These are phyloP conservation scores for Cenchrus americanus DNA, from an alignment of 176 grass and related monocot genomes.

Conservation along the genomic window DNA sequence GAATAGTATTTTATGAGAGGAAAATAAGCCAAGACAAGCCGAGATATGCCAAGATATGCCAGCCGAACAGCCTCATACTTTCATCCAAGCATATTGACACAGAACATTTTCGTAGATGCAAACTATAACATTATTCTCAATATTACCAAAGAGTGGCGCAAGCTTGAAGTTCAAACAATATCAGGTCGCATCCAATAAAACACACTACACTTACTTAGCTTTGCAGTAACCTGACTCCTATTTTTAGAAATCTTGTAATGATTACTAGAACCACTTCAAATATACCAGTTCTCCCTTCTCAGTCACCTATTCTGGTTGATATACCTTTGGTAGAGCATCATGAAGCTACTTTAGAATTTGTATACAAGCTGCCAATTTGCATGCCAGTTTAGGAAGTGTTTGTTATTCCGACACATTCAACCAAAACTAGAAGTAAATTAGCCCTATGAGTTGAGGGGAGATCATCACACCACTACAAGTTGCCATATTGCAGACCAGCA, in stretches of 20 bases:
- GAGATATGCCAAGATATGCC: no score
- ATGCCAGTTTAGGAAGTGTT: neutral
- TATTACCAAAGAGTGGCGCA: neutral
- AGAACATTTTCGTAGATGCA: slow-evolving; percentile 13
- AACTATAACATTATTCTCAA: neutral
- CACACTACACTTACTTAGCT: neutral
- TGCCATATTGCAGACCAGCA: slow-evolving; percentile 17
- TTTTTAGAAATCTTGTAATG: slow-evolving; percentile 3
- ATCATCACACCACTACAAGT: neutral
- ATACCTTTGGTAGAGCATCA: neutral
- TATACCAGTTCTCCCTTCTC: neutral
- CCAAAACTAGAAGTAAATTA: neutral
- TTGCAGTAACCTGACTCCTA: neutral
- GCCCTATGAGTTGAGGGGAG: neutral
- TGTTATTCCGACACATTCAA: neutral
- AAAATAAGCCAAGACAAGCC: no score
- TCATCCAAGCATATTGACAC: slow-evolving; percentile 2
- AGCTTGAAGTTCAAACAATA: neutral
- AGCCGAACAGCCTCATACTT: neutral
- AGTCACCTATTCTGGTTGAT: neutral
- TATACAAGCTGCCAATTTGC: neutral
- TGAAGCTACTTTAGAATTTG: neutral
- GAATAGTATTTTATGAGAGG: no score
- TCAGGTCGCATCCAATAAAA: neutral
- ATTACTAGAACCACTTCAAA: neutral